A percentile compares a stretch with the other conserved stretches of the same genome.
phyloP scores from a whole-genome alignment of 352 stramenopile species.

The Nothophytophthora sp. region DNA sequence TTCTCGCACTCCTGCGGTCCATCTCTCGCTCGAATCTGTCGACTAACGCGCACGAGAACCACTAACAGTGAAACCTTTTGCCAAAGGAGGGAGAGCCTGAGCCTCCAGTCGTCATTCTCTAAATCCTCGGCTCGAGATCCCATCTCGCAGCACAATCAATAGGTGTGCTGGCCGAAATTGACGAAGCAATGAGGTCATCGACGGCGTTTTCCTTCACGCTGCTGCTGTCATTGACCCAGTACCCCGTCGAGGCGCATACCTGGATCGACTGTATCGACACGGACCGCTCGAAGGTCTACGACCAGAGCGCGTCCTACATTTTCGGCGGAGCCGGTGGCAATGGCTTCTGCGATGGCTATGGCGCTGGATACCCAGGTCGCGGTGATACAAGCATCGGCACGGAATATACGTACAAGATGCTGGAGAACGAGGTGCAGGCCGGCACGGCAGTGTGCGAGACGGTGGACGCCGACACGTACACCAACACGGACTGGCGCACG shows the following conservation, averaged over 20 bases:
- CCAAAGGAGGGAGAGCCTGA: conserved; percentile 8
- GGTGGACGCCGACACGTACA: conserved; percentile 56
- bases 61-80: conserved; percentile 11
- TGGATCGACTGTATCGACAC: conserved; percentile 73
- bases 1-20: conserved; percentile 24
- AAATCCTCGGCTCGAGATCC: conserved; percentile 13
- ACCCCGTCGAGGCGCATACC: conserved; percentile 41
- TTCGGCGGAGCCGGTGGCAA: conserved; percentile 61
- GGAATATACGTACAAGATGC: conserved; percentile 68
- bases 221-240: conserved; percentile 14
- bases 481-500: conserved; percentile 55
- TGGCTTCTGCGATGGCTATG: conserved; percentile 72
- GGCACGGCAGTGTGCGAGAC: conserved; percentile 45
- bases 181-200: conserved; percentile 3
- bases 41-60: conserved; percentile 15
- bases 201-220: conserved; percentile 15
- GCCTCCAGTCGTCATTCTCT: conserved; percentile 12
- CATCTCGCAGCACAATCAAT: conserved; percentile 1
- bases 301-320: conserved; percentile 66
- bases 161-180: conserved; percentile 4
- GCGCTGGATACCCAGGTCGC: conserved; percentile 57
- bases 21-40: conserved; percentile 22
- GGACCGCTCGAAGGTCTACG: conserved; percentile 60
- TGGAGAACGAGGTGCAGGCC: conserved; percentile 61
- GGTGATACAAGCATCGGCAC: conserved; percentile 52